Percentiles rank a stretch among this genome's conserved stretches.
phyloP scores from a whole-genome alignment of 1,284 basidiomycete species.

The Hypsizygus ulmarius region DNA sequence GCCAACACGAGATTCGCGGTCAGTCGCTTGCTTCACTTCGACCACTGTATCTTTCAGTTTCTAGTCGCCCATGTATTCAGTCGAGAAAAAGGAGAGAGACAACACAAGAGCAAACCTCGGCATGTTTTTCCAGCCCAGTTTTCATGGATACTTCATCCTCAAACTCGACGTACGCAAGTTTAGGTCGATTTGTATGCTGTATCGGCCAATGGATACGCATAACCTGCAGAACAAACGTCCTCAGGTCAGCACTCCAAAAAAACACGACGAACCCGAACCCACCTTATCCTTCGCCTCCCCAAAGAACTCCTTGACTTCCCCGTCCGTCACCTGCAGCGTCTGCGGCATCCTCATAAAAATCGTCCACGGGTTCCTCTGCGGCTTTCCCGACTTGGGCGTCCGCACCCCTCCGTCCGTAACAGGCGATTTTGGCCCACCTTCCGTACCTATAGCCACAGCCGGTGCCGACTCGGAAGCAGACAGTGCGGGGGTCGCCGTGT shows the following conservation, averaged over 20 bases:
- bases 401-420: conserved; percentile 59
- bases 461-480: conserved; percentile 18
- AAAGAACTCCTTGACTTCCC: conserved; percentile 75
- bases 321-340: conserved; percentile 52
- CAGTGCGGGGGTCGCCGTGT: conserved; percentile 22
- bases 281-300: conserved; percentile 63
- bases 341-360: conserved; percentile 74
- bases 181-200: conserved; percentile 48
- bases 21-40: conserved; percentile 67
- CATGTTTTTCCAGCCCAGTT: conserved; percentile 67
- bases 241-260: conserved; percentile 3
- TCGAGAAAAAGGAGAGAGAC: conserved; percentile 6
- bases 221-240: conserved; percentile 46
- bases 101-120: conserved; percentile 49
- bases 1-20: conserved; percentile 55
- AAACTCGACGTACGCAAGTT: conserved; percentile 83
- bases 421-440: conserved; percentile 40
- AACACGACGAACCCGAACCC: conserved; percentile 26
- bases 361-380: conserved; percentile 77
- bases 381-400: conserved; percentile 61
- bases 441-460: conserved; percentile 13
- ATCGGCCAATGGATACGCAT: conserved; percentile 66
- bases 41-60: conserved; percentile 63
- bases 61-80: conserved; percentile 32
- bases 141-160: conserved; percentile 82